Conservation (phyloP, 306 rosid genomes). For the Prunus padus region DNA sequence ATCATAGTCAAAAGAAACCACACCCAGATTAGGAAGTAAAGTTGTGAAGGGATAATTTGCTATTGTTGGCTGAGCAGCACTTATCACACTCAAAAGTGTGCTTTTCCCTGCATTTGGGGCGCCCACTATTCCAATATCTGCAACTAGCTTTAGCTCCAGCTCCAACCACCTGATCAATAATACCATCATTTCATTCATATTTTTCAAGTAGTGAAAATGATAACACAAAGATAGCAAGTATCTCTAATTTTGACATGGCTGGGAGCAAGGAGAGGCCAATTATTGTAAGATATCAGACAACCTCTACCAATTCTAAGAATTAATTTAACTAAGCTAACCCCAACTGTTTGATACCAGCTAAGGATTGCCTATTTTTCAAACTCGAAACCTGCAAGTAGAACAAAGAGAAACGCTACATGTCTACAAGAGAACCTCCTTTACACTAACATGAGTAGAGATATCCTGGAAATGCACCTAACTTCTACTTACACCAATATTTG, state of each 20-base stretch:
- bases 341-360: not conserved
- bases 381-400: not conserved
- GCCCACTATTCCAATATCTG: slow-evolving; percentile 95
- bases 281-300: not conserved
- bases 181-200: slow-evolving; percentile 25
- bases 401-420: not conserved
- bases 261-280: slow-evolving; percentile 4
- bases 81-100: slow-evolving; percentile 86
- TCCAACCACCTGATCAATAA: slow-evolving; percentile 86
- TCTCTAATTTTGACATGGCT: not conserved
- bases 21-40: slow-evolving; percentile 91
- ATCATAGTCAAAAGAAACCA: slow-evolving; percentile 90
- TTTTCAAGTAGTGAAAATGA: slow-evolving; percentile 9
- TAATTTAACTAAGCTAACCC: not conserved
- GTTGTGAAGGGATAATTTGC: slow-evolving; percentile 97
- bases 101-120: slow-evolving; percentile 99
- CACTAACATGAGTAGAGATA: not conserved
- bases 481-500: not conserved
- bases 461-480: not conserved
- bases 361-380: not conserved
- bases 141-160: slow-evolving; percentile 92
- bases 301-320: not conserved
- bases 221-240: not conserved
- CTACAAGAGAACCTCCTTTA: not conserved
- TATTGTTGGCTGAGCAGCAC: slow-evolving; percentile 90